phyloP scores from a whole-genome alignment of 2,329 filamentous ascomycete genomes.

The Hysterium pulicare region DNA sequence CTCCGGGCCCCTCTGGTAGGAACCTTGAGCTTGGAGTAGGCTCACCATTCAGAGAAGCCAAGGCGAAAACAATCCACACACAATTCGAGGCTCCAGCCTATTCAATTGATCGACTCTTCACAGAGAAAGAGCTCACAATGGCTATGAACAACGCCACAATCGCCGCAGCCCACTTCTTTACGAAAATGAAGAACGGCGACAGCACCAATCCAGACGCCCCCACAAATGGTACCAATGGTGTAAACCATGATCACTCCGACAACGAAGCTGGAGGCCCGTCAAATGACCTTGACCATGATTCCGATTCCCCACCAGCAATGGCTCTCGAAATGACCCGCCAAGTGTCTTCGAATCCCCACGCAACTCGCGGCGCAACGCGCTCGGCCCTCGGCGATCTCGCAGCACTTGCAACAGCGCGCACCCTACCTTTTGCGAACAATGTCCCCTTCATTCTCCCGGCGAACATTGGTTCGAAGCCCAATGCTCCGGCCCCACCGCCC shows the following conservation, averaged over 20 bases:
- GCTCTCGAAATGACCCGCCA: constrained; percentile 60
- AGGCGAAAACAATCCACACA: constrained; percentile 49
- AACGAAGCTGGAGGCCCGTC: constrained; percentile 28
- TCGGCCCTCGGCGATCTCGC: constrained; percentile 57
- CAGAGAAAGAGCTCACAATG: constrained; percentile 62
- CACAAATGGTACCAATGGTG: constrained; percentile 29
- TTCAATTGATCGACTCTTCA: constrained; percentile 63
- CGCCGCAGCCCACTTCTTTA: constrained; percentile 57
- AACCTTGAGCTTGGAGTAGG: constrained; percentile 46
- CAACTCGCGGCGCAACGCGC: constrained; percentile 50
- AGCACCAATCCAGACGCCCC: constrained; percentile 20
- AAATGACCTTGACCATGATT: constrained; percentile 37
- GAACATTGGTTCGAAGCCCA: constrained; percentile 45
- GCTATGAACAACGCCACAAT: constrained; percentile 60
- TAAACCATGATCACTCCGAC: constrained; percentile 28
- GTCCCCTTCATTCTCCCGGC: constrained; percentile 44
- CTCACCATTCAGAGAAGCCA: constrained; percentile 52
- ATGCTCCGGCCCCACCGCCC: constrained; percentile 48
- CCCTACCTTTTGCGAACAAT: constrained; percentile 41
- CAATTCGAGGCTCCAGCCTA: constrained; percentile 59
- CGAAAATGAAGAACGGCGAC: constrained; percentile 47
- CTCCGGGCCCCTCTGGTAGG: constrained; percentile 52
- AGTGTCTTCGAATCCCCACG: constrained; percentile 56
- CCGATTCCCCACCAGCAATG: constrained; percentile 38
- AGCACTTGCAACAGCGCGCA: constrained; percentile 39